Base-by-base conservation (phyloP, 805 yeast genomes). In the Cyberlindnera maritima region DNA sequence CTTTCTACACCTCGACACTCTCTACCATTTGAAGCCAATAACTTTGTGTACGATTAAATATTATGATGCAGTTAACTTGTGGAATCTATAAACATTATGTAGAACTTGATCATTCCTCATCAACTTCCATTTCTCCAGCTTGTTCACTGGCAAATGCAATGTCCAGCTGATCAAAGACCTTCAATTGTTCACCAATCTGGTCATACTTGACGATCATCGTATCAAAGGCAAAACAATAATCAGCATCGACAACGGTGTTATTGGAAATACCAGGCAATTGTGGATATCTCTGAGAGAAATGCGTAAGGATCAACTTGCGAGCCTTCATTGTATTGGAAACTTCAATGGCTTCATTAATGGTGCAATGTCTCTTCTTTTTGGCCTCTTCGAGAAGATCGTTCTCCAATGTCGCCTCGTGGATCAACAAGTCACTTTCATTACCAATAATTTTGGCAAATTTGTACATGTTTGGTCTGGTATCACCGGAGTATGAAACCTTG, bases 331-430 rank as follows among this genome's bases (percentile, higher is more conserved):
- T 64, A 46, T 76, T 71, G 1, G 88, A 80, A 2, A 90, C 81
- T 14, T 69, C 70, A 25, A 91, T 72, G 0, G 98, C 98, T 60
- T 92, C 98, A 18, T 85, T 77, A 46, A 90, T 79, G 0, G 99
- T 94, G 13, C 96, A 82, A 62, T 94, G 99, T 50, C 80, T 79
- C 62, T 94, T 94, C 29, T 77, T 74, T 23, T 77, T 65, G 0
- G 99, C 99, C 63, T 90, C 97, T 44, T 77, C 81, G 7, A 74
- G 68, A 39, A 89, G 71, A 28, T 77, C 87, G 63, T 89, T 88
- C 47, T 88, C 97, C 51, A 94, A 76, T 0, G 99, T 88, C 0
- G 97, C 91, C 64, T 94, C 99, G 64, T 94, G 99, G 41, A 94
- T 82, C 48, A 94, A 72, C 41, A 94, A 63, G 60, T 89, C 92